Base-by-base conservation (phyloP, 2,329 filamentous ascomycete species). In the Stagonosporopsis vannaccii region DNA sequence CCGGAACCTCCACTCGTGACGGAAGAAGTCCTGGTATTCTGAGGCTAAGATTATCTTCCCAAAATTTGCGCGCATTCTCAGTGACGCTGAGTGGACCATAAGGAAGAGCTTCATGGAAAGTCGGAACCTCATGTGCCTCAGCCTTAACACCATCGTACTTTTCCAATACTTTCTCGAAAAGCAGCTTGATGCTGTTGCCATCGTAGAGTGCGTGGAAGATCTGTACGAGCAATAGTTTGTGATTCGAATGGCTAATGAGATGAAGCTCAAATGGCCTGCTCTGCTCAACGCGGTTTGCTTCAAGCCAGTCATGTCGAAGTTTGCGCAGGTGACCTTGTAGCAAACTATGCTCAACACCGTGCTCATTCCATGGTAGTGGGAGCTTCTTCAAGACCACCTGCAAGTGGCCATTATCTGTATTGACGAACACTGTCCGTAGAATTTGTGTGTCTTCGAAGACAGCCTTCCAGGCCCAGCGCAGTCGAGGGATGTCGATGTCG, bases 141-240 rank as follows among this genome's bases (percentile, higher is more conserved):
- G 41, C 65, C 22, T 60, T 7, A 2, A 59, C 36, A 0, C 68
- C 68, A 15, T 68, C 61, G 65, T 91, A 91, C 4, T 81, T 76
- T 3, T 77, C 66, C 25, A 78, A 75, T 2, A 96, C 79, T 19
- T 81, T 76, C 3, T 83, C 71, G 19, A 96, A 80, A 35, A 96
- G 81, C 22, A 91, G 73, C 1, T 84, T 81, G 35, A 96, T 83
- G 58, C 92, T 94, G 61, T 85, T 89, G 1, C 92, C 93, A 74
- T 97, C 93, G 65, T 97, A 97, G 0, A 97, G 74, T 0, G 85
- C 92, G 71, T 97, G 93, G 75, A 97, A 96, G 0, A 96, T 87
- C 41, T 89, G 84, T 2, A 96, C 67, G 2, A 81, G 75, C 28
- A 96, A 75, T 0, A 81, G 60, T 6, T 66, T 68, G 13, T 60